Evolutionary conservation across 1,284 basidiomycete species (phyloP).

Genomic region (Ustilago cynodontis): DNA sequence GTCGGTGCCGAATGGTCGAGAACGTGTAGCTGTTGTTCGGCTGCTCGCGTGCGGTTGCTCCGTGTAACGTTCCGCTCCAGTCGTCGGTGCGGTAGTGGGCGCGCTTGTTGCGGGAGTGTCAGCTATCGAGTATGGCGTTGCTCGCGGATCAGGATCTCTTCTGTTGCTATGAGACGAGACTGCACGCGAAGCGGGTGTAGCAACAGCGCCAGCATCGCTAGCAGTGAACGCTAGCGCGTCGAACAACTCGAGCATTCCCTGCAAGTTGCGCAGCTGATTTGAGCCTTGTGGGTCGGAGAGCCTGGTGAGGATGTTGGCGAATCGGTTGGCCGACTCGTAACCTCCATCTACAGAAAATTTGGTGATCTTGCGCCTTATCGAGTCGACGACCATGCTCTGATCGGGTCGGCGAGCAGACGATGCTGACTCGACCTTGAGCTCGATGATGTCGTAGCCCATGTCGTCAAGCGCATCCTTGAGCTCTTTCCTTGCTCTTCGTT

Average conservation of each 20-base stretch:
- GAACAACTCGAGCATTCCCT: slow-evolving; percentile 44
- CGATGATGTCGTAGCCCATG: slow-evolving; percentile 52
- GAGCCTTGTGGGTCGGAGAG: slow-evolving; percentile 27
- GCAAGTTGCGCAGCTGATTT: slow-evolving; percentile 30
- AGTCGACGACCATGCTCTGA: slow-evolving; percentile 31
- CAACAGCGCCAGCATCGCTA: slow-evolving; percentile 27
- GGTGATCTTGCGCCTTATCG: slow-evolving; percentile 44
- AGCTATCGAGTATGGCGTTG: slow-evolving; percentile 34
- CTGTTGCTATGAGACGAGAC: slow-evolving; percentile 25
- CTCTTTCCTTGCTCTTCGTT: slow-evolving; percentile 40
- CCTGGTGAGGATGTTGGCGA: slow-evolving; percentile 36
- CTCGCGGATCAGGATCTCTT: slow-evolving; percentile 25
- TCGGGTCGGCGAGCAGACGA: slow-evolving; percentile 19
- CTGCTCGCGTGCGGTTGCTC: slow-evolving; percentile 11
- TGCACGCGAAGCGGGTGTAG: slow-evolving; percentile 29
- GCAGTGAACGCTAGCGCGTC: slow-evolving; percentile 43
- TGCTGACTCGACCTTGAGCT: slow-evolving; percentile 40
- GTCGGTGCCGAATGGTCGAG: slow-evolving; percentile 15
- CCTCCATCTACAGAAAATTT: slow-evolving; percentile 49
- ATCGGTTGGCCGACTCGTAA: slow-evolving; percentile 42
- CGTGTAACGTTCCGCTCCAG: slow-evolving; percentile 2
- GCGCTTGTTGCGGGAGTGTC: slow-evolving; percentile 34
- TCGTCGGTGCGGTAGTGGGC: slow-evolving; percentile 19
- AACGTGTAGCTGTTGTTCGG: slow-evolving; percentile 8
- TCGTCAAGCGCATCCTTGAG: slow-evolving; percentile 51